Evolutionary conservation across 2,329 filamentous ascomycete genomes (phyloP), one percentile per base, ranked within the genome.

Genomic region (Ascochyta koolunga): DNA sequence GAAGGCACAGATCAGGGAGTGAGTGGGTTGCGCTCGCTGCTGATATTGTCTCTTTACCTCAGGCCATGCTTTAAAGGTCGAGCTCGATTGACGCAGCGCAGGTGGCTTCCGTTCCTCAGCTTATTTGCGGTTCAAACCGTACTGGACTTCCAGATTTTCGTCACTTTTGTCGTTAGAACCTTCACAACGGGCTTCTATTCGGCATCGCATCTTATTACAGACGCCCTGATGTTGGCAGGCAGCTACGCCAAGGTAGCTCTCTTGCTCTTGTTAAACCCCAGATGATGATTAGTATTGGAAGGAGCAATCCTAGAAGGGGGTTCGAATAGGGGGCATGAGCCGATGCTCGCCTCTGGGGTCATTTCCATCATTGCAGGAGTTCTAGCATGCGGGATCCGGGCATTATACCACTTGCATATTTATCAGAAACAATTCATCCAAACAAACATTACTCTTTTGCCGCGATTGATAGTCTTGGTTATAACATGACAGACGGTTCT

Each of bases 1-100:
- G 66, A 78, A 78, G 63, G 78, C 78, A 54, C 79, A 81, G 66
- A 65, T 81, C 55, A 77, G 70, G 71, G 79, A 80, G 67, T 74
- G 67, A 71, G 68, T 69, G 56, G 33, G 49, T 52, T 19, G 39
- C 27, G 10, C 42, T 56, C 51, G 33, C 33, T 24, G 9, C 39
- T 21, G 19, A 18, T 13, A 38, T 24, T 44, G 25, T n/a, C 13
- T 15, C 31, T 15, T n/a, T 33, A 9, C n/a, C 38, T 19, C 21
- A 2, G 27, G 13, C 25, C 21, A 4, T n/a, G 24, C 6, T 11
- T 6, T 7, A n/a, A 16, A 24, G 21, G 19, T 4, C 7, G 16
- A 39, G 10, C 13, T 5, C 18, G 13, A 32, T 46, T 54, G 51
- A 54, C 51, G 7, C 35, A 19, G 15, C 16, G 21, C 45, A 54